Percentiles rank a stretch among this genome's conserved stretches.
phyloP scores from a whole-genome alignment of 257 asterid genomes.

The Solanum habrochaites region DNA sequence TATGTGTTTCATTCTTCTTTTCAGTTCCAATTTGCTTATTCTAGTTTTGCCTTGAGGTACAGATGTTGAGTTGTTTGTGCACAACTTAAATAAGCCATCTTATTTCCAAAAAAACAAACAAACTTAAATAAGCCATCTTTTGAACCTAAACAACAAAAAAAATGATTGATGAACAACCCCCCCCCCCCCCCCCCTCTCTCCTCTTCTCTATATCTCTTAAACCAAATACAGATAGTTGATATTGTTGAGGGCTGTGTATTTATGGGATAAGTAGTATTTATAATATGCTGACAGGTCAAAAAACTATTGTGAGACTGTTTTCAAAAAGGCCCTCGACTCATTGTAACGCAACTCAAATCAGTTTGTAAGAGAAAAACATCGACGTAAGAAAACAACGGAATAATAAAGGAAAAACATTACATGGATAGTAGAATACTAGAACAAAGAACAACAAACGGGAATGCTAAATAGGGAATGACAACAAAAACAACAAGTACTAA shows the following conservation, averaged over 20 bases:
- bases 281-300: not conserved
- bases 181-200: too few relatives aligned
- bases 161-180: not conserved
- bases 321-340: not conserved
- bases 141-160: not conserved
- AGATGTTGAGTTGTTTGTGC: not conserved
- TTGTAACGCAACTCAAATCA: not conserved
- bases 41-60: not conserved
- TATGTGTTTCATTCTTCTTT: constrained; percentile 5
- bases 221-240: not conserved
- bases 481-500: not conserved
- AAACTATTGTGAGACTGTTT: not conserved
- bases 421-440: not conserved
- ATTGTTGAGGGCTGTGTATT: not conserved
- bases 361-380: not conserved
- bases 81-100: not conserved
- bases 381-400: not conserved
- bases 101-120: too few relatives aligned
- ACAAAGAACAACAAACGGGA: not conserved
- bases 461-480: not conserved
- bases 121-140: not conserved
- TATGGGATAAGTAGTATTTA: not conserved
- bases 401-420: not conserved
- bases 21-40: not conserved
- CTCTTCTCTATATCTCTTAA: too few relatives aligned